A percentile compares a stretch with the other conserved stretches of the same genome.
phyloP scores from a whole-genome alignment of 768 basidiomycete genomes.

The Scleroderma citrinum region DNA sequence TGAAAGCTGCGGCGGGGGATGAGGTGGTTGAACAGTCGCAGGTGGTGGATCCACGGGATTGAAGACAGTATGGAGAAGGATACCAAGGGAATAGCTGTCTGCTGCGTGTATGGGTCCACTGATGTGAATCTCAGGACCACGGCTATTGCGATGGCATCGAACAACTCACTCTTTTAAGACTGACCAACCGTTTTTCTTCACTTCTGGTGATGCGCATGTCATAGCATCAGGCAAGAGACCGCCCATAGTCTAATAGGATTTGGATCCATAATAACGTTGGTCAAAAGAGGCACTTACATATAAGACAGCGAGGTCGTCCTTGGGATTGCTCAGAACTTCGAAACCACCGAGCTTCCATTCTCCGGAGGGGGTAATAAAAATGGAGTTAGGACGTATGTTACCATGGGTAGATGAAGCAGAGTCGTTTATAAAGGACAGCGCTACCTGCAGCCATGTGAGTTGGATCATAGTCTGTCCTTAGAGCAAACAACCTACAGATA shows the following conservation, averaged over 20 bases:
- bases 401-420: slow-evolving; percentile 80
- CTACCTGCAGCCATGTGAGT: slow-evolving; percentile 48
- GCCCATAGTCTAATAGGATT: slow-evolving; percentile 55
- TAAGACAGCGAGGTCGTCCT: slow-evolving; percentile 70
- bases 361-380: slow-evolving; percentile 89
- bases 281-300: slow-evolving; percentile 52
- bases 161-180: slow-evolving; percentile 69
- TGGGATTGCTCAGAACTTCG: slow-evolving; percentile 79
- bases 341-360: slow-evolving; percentile 98
- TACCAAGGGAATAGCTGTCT: slow-evolving; percentile 85
- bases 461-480: neutral
- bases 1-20: slow-evolving; percentile 70
- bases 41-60: slow-evolving; percentile 77
- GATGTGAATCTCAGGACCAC: neutral
- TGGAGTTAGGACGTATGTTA: slow-evolving; percentile 61
- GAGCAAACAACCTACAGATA: slow-evolving; percentile 54
- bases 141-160: neutral
- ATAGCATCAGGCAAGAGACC: slow-evolving; percentile 57
- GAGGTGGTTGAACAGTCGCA: slow-evolving; percentile 62
- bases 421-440: slow-evolving; percentile 86
- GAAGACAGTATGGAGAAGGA: slow-evolving; percentile 82
- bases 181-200: slow-evolving; percentile 83
- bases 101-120: slow-evolving; percentile 54
- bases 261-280: slow-evolving; percentile 8
- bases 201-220: slow-evolving; percentile 72